Base-by-base conservation (phyloP, 805 yeast species). In the Sugiyamaella mastotermitis region DNA sequence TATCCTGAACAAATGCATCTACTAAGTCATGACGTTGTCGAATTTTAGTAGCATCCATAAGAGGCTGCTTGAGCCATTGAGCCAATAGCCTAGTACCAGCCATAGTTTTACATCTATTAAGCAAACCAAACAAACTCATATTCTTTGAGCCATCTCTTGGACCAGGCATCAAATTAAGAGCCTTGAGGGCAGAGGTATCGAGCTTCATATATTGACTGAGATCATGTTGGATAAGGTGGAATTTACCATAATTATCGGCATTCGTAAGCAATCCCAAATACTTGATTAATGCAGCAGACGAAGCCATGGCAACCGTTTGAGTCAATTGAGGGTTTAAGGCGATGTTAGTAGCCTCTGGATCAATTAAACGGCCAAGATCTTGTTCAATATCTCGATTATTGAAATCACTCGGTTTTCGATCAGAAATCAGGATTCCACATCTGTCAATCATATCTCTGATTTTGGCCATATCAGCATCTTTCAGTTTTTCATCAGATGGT, bases 21-120 rank as follows among this genome's bases (percentile, higher is more conserved):
- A 90, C 95, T 35, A 92, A 63, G 5, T 65, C 58, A 47, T 84
- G 96, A 35, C 99, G 71, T 31, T 76, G 68, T 27, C 63, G 58
- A 27, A 92, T 87, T 35, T 69, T 76, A 0, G 50, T 53, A 8
- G 71, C 54, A 47, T 77, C 76, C 37, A 94, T 79, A 34, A 92
- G 68, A 1, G 99, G 99, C 60, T 92, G 98, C 55, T 90, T 92
- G 44, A 92, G 69, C 98, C 98, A 92, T 54, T 86, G 95, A 11
- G 92, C 79, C 18, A 92, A 69, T 35, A 88, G 62, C 47, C 97
- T 71, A 1, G 90, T 67, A 5, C 99, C 99, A n/a, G 92, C 86
- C 2, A 77, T 71, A 3, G 94, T 81, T 51, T 83, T 86, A 66
- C 97, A 90, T 49, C 80, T 77, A 65, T 92, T 90, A 51, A 92